Evolutionary conservation across 2,329 filamentous ascomycete genomes (phyloP).

Genomic region (Verticillium nonalfalfae): DNA sequence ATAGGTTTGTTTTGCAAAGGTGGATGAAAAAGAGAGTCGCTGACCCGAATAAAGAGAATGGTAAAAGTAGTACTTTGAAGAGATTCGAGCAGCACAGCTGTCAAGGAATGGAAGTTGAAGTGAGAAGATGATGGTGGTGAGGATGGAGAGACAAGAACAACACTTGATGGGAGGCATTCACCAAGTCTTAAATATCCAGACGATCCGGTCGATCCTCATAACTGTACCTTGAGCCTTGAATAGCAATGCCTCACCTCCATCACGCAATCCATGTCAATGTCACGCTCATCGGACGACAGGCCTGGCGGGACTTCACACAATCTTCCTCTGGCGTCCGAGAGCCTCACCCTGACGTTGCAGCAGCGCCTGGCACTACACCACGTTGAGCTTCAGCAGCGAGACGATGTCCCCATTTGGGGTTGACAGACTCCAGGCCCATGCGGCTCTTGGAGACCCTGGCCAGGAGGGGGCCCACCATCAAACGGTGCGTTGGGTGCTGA

Average conservation of each 20-base stretch:
- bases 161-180: not conserved
- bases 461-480: not conserved
- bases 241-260: too few relatives aligned
- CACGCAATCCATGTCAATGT: not conserved
- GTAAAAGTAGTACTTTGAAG: constrained; percentile 2
- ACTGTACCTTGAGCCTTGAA: too few relatives aligned
- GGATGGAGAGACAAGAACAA: not conserved
- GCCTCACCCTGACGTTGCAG: not conserved
- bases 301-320: not conserved
- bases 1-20: not conserved
- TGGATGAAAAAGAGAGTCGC: constrained; percentile 7
- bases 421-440: not conserved
- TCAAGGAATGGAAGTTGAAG: not conserved
- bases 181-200: constrained; percentile 1
- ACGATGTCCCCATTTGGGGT: not conserved
- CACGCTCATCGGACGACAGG: constrained; percentile 1
- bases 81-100: constrained; percentile 1
- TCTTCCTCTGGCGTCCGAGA: not conserved
- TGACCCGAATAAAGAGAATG: constrained; percentile 7
- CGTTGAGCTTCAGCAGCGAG: not conserved
- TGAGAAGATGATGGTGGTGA: not conserved
- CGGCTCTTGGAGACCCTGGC: not conserved
- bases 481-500: not conserved
- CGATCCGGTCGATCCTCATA: not conserved
- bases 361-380: not conserved